These are phyloP conservation scores for Chiua sp. DNA, from an alignment of 1,284 basidiomycete species.

Conservation along the genomic window DNA sequence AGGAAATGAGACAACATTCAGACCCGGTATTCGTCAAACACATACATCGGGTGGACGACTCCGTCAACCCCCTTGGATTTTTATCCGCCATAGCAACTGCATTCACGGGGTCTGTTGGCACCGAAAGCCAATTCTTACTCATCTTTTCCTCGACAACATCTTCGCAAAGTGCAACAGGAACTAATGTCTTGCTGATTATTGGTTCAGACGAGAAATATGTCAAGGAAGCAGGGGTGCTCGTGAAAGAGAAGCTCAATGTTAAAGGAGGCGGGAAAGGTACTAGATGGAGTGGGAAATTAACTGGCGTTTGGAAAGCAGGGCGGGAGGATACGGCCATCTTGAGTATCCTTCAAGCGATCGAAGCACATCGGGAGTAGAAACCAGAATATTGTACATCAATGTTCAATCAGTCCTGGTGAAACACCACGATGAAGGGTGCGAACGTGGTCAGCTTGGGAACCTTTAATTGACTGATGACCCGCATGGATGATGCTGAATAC, in stretches of 20 bases:
- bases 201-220: constrained; percentile 64
- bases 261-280: constrained; percentile 71
- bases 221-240: constrained; percentile 60
- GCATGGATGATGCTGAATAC: neutral
- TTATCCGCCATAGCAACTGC: constrained; percentile 60
- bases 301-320: constrained; percentile 55
- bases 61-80: constrained; percentile 63
- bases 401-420: neutral
- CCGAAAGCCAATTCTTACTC: constrained; percentile 50
- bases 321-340: constrained; percentile 48
- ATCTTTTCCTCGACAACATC: constrained; percentile 68
- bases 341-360: constrained; percentile 43
- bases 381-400: neutral
- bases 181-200: constrained; percentile 63
- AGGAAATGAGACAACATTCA: constrained; percentile 34
- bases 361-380: neutral
- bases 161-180: constrained; percentile 52
- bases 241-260: constrained; percentile 61
- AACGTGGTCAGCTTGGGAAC: no score
- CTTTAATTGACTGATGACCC: neutral
- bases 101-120: constrained; percentile 43
- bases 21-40: constrained; percentile 47
- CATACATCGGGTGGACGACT: constrained; percentile 66
- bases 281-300: constrained; percentile 72
- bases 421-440: no score